Base-by-base conservation (phyloP, 805 yeast species). In the Naumovozyma dairenensis region DNA sequence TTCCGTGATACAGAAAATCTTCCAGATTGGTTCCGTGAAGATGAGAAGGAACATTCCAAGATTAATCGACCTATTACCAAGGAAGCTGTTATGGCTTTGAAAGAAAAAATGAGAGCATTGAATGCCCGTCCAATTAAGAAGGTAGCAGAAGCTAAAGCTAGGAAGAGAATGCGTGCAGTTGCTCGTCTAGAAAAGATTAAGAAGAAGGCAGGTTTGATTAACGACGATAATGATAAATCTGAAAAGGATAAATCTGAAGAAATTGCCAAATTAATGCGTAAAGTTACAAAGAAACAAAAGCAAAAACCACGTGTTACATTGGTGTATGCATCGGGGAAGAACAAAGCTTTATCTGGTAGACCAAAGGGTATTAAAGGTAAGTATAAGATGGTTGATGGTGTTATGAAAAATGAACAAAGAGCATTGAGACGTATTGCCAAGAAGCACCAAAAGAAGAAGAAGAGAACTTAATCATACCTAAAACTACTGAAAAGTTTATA, bases 371-470 rank as follows among this genome's bases (percentile, higher is more conserved):
- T 92, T 47, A 85, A 78, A 60, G 99, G 99, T 63, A 86, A 84
- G 59, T 92, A 92, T 67, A 92, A 84, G 79, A 92, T 92, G 98
- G 97, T 92, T 48, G 99, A 92, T 63, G 97, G 97, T 69, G 83
- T 79, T 15, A 68, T 85, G 80, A 92, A 92, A 82, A 92, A 92
- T 60, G 99, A 92, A 64, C 87, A 81, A 69, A 71, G 98, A 46
- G 96, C 97, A 10, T 67, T 89, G 53, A 78, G 73, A 54, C 77
- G 97, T 57, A 83, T 87, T 46, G 81, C 85, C 17, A 92, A 87
- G 71, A 85, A 83, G 66, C 69, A 79, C 53, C 52, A 55, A 32
- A 81, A 74, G 63, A 80, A 80, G 57, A 63, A 57, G 51, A 43
- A 48, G 26, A 6, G 26, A 24, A 24, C 6, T 12, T 24, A 24